Percentiles rank a stretch among this genome's conserved stretches.
Conservation (phyloP, 164 flowering plant species). For the Aristolochia fimbriata region DNA sequence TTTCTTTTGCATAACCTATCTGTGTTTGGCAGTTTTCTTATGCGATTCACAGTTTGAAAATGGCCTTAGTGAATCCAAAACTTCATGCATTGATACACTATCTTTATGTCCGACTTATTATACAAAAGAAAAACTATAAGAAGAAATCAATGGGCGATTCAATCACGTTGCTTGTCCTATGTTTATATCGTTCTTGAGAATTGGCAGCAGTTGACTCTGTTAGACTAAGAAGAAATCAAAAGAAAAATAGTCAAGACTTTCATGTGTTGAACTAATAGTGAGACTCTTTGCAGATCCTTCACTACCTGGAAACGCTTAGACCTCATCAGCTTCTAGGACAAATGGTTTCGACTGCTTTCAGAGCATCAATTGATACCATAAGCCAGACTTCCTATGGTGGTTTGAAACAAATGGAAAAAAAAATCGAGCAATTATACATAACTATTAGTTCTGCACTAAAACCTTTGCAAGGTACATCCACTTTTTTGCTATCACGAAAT, state of each 20-base stretch:
- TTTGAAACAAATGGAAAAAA: slow-evolving; percentile 59
- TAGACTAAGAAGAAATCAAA: too few species aligned
- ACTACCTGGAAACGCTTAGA: slow-evolving; percentile 81
- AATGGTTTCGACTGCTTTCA: slow-evolving; percentile 90
- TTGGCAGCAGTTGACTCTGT: too few species aligned
- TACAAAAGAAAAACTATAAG: too few species aligned
- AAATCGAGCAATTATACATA: slow-evolving; percentile 63
- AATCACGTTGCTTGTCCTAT: too few species aligned
- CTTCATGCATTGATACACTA: too few species aligned
- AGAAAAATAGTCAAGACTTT: too few species aligned
- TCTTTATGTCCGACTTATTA: too few species aligned
- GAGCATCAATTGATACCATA: slow-evolving; percentile 75
- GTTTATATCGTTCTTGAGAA: too few species aligned
- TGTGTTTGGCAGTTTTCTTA: neutral
- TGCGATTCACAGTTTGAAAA: neutral
- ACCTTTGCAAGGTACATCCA: slow-evolving; percentile 53
- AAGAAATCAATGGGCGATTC: too few species aligned
- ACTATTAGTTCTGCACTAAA: slow-evolving; percentile 60
- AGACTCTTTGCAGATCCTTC: slow-evolving; percentile 48
- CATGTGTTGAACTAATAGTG: neutral
- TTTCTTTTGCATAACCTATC: neutral
- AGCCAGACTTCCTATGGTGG: slow-evolving; percentile 62
- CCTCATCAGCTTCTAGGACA: slow-evolving; percentile 89
- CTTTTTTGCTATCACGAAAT: neutral
- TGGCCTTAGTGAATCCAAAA: neutral